Base-by-base conservation (phyloP, 2,329 filamentous ascomycete species). In the Botrytis fabae region DNA sequence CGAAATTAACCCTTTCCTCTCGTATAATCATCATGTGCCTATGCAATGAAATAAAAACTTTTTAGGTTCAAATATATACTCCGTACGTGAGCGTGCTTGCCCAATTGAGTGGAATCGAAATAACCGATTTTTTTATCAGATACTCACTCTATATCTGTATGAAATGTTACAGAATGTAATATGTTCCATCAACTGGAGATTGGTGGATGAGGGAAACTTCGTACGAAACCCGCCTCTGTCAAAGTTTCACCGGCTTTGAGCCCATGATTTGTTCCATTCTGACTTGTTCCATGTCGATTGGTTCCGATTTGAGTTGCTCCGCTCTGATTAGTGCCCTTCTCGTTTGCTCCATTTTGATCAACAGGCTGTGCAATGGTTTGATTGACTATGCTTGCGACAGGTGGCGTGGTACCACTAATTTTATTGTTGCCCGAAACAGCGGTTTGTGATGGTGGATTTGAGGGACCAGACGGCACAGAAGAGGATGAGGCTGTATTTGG, bases 401-500 rank as follows among this genome's bases (percentile, higher is more conserved):
- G 51, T 69, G 48, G 10, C 10, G 68, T 57, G 28, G 65, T 35
- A 69, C 32, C 46, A n/a, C 44, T 32, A n/a, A 32, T 25, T 42
- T 57, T 69, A 38, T 69, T 70, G n/a, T 38, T 60, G 54, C 22
- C 60, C 18, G 44, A 51, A 32, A 72, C 54, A 38, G 68, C 48
- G 32, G 62, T 57, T 25, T 70, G 62, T 70, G 74, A 63, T 62
- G 75, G 70, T 68, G 74, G 77, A 20, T 68, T 68, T 44, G 65
- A 57, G 54, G 35, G 18, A 57, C 57, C 57, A 16, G 18, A 38
- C 7, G 35, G 48, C 10, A n/a, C 38, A 73, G 79, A 75, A 62
- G 77, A 77, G 20, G 77, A 75, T 54, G 78, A 78, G 46, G 75
- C 71, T 57, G 70, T 75, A 64, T 70, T 75, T 57, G 73, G 71